Percentiles rank a stretch among this genome's conserved stretches.
phyloP scores from a whole-genome alignment of 306 rosid species.

The Malus fusca region DNA sequence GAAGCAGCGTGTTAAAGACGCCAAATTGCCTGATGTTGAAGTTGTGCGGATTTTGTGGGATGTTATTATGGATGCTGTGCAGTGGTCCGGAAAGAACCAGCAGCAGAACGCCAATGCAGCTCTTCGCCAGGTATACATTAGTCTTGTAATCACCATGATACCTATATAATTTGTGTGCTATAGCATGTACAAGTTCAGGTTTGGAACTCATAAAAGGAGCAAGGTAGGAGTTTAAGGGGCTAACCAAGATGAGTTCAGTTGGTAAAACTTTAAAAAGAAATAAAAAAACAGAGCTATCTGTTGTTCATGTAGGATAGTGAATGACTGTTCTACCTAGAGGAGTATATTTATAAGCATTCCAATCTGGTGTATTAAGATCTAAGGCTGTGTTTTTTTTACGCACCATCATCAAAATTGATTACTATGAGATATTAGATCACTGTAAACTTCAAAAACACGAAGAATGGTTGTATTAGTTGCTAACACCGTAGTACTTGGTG shows the following conservation, averaged over 20 bases:
- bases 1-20: slow-evolving; percentile 87
- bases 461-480: not conserved
- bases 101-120: slow-evolving; percentile 99
- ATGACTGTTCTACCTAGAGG: not conserved
- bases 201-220: not conserved
- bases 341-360: not conserved
- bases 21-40: slow-evolving; percentile 80
- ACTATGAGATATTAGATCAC: not conserved
- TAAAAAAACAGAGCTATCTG: not conserved
- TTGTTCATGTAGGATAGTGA: not conserved
- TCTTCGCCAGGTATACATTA: slow-evolving; percentile 69
- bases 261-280: too few relatives aligned
- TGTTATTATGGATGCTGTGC: slow-evolving; percentile 98
- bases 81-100: slow-evolving; percentile 99
- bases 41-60: slow-evolving; percentile 86
- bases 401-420: not conserved
- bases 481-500: not conserved
- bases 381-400: not conserved
- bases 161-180: not conserved
- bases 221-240: not conserved
- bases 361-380: not conserved
- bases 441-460: not conserved
- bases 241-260: not conserved
- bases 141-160: not conserved
- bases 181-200: not conserved